Evolutionary conservation across 345 rosid species (phyloP).

Genomic region (Clarkia xantiana): DNA sequence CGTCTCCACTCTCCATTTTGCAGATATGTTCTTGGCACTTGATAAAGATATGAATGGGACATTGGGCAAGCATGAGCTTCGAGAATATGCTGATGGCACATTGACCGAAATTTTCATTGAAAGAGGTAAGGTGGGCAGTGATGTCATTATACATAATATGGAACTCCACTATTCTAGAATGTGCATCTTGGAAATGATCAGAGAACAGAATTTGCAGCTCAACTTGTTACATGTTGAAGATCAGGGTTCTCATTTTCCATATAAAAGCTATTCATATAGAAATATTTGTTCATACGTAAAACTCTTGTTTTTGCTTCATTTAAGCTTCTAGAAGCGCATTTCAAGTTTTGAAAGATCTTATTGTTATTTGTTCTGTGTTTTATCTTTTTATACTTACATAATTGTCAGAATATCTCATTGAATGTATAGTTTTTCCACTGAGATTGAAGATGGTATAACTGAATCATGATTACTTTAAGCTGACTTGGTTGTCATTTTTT

Average conservation of each 20-base stretch:
- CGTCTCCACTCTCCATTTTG: conserved; percentile 13
- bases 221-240: too few species aligned
- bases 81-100: conserved; percentile 93
- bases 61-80: conserved; percentile 88
- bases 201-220: too few species aligned
- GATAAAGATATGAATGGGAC: conserved; percentile 92
- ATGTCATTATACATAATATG: not conserved
- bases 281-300: too few species aligned
- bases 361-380: not conserved
- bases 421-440: not conserved
- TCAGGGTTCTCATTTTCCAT: not conserved
- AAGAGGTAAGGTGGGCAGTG: conserved; percentile 48
- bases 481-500: conserved; percentile 6
- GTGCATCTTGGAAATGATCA: too few species aligned
- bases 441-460: too few species aligned
- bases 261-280: not conserved
- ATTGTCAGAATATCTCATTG: too few species aligned
- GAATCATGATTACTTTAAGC: not conserved
- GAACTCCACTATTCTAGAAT: not conserved
- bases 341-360: too few species aligned
- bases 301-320: too few species aligned
- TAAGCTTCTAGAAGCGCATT: too few species aligned
- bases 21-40: conserved; percentile 93
- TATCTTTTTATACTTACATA: not conserved
- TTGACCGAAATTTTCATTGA: conserved; percentile 87